Base-by-base conservation (phyloP, 2,329 filamentous ascomycete genomes). In the Aureobasidium sp. region DNA sequence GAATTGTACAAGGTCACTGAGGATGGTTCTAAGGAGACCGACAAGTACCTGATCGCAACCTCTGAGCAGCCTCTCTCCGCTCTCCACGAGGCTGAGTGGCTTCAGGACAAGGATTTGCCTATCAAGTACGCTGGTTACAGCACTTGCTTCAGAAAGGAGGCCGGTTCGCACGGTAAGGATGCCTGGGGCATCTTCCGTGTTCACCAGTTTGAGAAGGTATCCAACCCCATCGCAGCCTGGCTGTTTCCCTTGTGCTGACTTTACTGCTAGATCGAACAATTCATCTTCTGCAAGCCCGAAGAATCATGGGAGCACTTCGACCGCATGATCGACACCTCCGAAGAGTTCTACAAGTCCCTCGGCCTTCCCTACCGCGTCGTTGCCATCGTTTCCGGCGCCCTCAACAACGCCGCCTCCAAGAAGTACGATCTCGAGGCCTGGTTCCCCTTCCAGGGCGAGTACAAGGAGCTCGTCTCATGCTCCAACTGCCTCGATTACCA, bases 401-500 rank as follows among this genome's bases (percentile, higher is more conserved):
- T 99, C 70, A 96, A 96, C 78, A 95, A 92, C 68, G 89, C 89
- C 1, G 87, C 87, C 4, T 81, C 90, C 32, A 97, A 96, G 82
- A 99, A 99, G 78, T 92, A 88, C 73, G 94, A 99, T 71, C 82
- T 99, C 27, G 94, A 99, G 75, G 93, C 94, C 3, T 96, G 91
- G 90, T 96, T 96, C 75, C 91, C 91, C 16, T 95, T 89, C 81
- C 92, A 97, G 75, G 89, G 89, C 69, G 94, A 97, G 77, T 99
- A 97, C 83, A 97, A 97, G 66, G 94, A 97, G 78, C 84, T 99
- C 32, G 94, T 97, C 55, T 96, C 90, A 25, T 96, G 92, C 82
- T 96, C 91, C 64, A 99, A 99, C 79, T 99, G 94, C 80, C 96
- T 91, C 48, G 93, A 97, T 74, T 97, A 97, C 80, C 94, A 99